These are phyloP conservation scores for Torulaspora indica DNA, from an alignment of 805 yeast genomes.

Conservation along the genomic window DNA sequence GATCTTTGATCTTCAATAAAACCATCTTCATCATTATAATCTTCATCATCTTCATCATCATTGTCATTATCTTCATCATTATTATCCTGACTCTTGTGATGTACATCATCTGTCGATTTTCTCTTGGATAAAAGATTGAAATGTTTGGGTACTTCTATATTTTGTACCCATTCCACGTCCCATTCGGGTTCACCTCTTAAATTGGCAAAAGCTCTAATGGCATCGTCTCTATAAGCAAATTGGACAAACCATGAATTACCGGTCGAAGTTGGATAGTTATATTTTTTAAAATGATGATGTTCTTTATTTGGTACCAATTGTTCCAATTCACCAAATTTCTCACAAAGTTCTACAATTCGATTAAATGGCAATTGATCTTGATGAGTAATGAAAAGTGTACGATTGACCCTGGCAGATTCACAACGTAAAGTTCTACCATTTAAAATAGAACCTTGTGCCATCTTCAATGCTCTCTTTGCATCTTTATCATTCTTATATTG, in stretches of 20 bases:
- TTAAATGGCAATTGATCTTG: conserved; percentile 23
- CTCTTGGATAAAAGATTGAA: conserved; percentile 25
- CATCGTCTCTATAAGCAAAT: conserved; percentile 80
- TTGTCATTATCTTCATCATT: conserved; percentile 8
- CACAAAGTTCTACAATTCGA: conserved; percentile 40
- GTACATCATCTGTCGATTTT: conserved; percentile 21
- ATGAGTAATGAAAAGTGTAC: conserved; percentile 64
- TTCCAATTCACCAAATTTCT: conserved; percentile 72
- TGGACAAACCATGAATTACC: conserved; percentile 65
- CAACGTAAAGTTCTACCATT: conserved; percentile 78
- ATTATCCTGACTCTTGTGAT: background rate
- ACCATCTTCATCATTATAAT: background rate
- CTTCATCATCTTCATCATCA: conserved; percentile 6
- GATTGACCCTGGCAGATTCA: conserved; percentile 86
- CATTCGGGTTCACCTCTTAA: conserved; percentile 51
- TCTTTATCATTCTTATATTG: conserved; percentile 71
- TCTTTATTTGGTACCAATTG: conserved; percentile 46
- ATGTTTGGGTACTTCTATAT: conserved; percentile 52
- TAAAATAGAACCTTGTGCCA: conserved; percentile 63
- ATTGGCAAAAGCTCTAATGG: conserved; percentile 75
- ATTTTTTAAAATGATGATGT: conserved; percentile 19
- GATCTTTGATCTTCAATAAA: conserved; percentile 11
- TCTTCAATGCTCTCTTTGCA: conserved; percentile 59
- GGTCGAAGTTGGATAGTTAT: conserved; percentile 20
- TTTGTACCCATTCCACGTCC: conserved; percentile 82